Percentiles rank a stretch among this genome's conserved stretches.
Conservation (phyloP, 1,284 basidiomycete genomes). For the Puccinia coronata region DNA sequence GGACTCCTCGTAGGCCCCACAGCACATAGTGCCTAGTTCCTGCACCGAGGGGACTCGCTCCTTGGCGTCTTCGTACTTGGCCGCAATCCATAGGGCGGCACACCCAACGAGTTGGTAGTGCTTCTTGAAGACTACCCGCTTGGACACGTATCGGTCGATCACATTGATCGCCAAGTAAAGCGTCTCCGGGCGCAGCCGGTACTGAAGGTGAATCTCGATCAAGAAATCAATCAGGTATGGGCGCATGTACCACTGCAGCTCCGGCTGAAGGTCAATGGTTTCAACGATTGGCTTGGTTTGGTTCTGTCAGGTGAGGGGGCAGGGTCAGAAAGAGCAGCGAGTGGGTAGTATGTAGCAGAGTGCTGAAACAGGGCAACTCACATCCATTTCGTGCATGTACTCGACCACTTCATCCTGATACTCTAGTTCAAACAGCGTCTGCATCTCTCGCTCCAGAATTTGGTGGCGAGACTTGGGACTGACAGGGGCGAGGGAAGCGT, state of each 20-base stretch:
- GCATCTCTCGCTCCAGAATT: constrained; percentile 58
- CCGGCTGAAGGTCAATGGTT: constrained; percentile 98
- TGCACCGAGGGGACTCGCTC: constrained; percentile 93
- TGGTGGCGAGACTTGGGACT: constrained; percentile 51
- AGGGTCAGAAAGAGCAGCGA: background rate
- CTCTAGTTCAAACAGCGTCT: constrained; percentile 74
- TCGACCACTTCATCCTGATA: constrained; percentile 87
- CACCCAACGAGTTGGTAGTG: constrained; percentile 99
- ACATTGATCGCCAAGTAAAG: constrained; percentile 98
- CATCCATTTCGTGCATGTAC: constrained; percentile 98
- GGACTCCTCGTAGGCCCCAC: constrained; percentile 89
- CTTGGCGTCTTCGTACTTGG: constrained; percentile 99
- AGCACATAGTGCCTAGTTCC: constrained; percentile 91
- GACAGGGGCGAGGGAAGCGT: constrained; percentile 35
- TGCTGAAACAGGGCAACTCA: constrained; percentile 62
- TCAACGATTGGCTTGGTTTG: constrained; percentile 69
- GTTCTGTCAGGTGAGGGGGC: background rate
- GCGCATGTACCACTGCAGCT: constrained; percentile 85
- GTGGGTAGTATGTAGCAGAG: constrained; percentile 12
- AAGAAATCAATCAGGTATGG: constrained; percentile 98
- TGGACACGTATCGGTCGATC: constrained; percentile 97
- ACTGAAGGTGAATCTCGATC: constrained; percentile 96
- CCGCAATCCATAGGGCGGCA: constrained; percentile 96
- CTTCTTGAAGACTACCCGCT: constrained; percentile 96
- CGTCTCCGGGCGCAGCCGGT: constrained; percentile 94